These are phyloP conservation scores for Acer saccharum DNA, from an alignment of 345 rosid species.

Conservation along the genomic window DNA sequence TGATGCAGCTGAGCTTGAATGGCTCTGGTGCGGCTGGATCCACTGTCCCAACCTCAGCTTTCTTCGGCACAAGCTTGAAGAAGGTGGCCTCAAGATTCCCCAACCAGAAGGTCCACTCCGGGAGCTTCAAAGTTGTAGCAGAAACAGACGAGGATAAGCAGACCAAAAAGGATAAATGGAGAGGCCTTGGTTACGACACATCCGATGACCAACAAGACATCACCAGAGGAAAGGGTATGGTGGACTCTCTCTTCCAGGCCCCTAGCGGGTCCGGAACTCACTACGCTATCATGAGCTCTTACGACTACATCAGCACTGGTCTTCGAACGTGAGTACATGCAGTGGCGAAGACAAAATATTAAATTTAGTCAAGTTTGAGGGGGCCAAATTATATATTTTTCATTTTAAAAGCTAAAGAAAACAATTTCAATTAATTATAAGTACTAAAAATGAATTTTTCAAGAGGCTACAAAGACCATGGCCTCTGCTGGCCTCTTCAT, in stretches of 20 bases:
- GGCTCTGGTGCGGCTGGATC: constrained; percentile 67
- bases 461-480: too few species aligned
- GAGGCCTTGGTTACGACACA: constrained; percentile 59
- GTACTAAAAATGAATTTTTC: too few species aligned
- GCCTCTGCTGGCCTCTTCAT: too few species aligned
- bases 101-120: constrained; percentile 30
- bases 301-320: constrained; percentile 84
- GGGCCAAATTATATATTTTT: too few species aligned
- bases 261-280: constrained; percentile 80
- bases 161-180: constrained; percentile 74
- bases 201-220: constrained; percentile 99
- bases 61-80: constrained; percentile 72
- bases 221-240: constrained; percentile 88
- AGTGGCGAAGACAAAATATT: too few species aligned
- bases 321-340: constrained; percentile 55
- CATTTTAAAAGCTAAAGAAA: too few species aligned
- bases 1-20: constrained; percentile 72
- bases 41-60: constrained; percentile 60
- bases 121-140: constrained; percentile 58
- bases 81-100: constrained; percentile 55
- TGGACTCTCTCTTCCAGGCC: constrained; percentile 93
- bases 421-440: too few species aligned
- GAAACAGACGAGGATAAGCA: constrained; percentile 62
- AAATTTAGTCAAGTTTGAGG: too few species aligned
- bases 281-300: constrained; percentile 74